Evolutionary conservation across 768 basidiomycete species (phyloP), one percentile per base, ranked within the genome.

Genomic region (Porpolomopsis calyptriformis): DNA sequence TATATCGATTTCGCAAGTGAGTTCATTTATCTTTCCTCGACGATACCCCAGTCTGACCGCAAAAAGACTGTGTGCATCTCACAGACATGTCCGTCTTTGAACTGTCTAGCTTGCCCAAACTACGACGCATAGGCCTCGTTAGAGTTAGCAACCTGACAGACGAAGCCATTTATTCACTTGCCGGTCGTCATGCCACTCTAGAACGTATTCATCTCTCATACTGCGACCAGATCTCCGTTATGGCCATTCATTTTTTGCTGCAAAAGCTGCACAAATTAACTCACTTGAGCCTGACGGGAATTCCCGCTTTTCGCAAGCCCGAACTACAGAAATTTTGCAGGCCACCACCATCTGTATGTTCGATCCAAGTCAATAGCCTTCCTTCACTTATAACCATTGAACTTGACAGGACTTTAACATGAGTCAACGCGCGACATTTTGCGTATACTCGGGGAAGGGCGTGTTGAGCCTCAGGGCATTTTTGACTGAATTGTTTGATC

Each of bases 141-240:
- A 80, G 93, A 48, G 92, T 97, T 40, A 78, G 70, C 59, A 89
- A 92, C 55, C 68, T 99, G 46, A 99, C 96, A 9, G 96, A 99
- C 59, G 81, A 94, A 55, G 90, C 90, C 2, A 81, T 98, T 25
- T 86, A 85, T 59, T 74, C 92, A 1, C 76, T 99, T 8, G 88
- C 80, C 7, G 85, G 90, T 50, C 78, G 90, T 12, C 80, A 88
- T 55, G 77, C 79, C 23, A 84, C 89, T 7, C 73, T 98, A 19
- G 96, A 99, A 60, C 83, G 96, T 33, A 90, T 99, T 18, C 96
- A 99, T 64, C 70, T 99, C 40, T 96, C 91, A 2, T 97, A 98
- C 60, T 99, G 96, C 62, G 90, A 96, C 60, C 87, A 93, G 57
- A 85, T 99, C 46, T 80, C 86, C 4, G 87, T 97, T 54, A 76